Percentiles rank a stretch among this genome's conserved stretches.
phyloP scores from a whole-genome alignment of 352 stramenopile species.

The Globisporangium orthogonon region DNA sequence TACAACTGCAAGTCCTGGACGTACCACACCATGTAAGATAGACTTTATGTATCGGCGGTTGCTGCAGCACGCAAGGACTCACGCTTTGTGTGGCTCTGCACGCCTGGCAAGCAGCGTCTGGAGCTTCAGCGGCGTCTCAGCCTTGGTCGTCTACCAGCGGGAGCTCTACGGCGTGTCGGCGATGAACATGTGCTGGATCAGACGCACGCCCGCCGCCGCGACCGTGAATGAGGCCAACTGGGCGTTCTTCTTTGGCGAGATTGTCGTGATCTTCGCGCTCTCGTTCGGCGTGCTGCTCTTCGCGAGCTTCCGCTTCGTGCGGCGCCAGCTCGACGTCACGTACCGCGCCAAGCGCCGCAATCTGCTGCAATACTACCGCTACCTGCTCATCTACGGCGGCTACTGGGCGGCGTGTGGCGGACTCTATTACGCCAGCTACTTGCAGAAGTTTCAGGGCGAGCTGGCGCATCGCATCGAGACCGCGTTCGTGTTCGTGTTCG shows the following conservation, averaged over 20 bases:
- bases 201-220: slow-evolving; percentile 32
- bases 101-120: slow-evolving; percentile 37
- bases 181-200: slow-evolving; percentile 77
- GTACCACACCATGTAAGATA: slow-evolving; percentile 71
- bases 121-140: slow-evolving; percentile 53
- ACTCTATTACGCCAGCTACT: slow-evolving; percentile 75
- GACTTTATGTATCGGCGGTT: background rate
- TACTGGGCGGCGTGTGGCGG: slow-evolving; percentile 63
- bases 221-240: slow-evolving; percentile 58
- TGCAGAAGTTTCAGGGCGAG: slow-evolving; percentile 48
- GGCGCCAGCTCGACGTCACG: slow-evolving; percentile 78
- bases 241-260: slow-evolving; percentile 50
- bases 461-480: slow-evolving; percentile 55
- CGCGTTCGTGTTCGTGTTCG: slow-evolving; percentile 60
- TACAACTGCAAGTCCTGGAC: slow-evolving; percentile 83
- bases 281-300: slow-evolving; percentile 75
- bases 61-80: slow-evolving; percentile 1
- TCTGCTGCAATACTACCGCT: slow-evolving; percentile 83
- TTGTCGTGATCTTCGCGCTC: slow-evolving; percentile 43
- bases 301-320: slow-evolving; percentile 78
- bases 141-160: slow-evolving; percentile 56
- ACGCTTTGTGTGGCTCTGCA: background rate
- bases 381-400: slow-evolving; percentile 63
- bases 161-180: slow-evolving; percentile 55
- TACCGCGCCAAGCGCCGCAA: slow-evolving; percentile 80